A percentile compares a stretch with the other conserved stretches of the same genome.
Conservation (phyloP, 2,329 filamentous ascomycete species). For the Akanthomyces muscarius region DNA sequence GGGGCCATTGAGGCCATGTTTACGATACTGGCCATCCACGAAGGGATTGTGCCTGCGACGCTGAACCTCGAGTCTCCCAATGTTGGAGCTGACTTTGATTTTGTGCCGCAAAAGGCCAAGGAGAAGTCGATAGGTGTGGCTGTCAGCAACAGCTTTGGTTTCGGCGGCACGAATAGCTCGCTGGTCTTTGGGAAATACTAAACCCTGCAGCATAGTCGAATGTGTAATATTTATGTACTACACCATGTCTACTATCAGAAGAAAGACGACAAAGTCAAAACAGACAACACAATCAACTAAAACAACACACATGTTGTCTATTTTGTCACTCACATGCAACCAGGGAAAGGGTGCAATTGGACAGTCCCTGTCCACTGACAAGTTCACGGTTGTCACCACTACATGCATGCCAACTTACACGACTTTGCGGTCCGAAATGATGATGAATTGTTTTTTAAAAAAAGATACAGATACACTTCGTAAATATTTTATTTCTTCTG, state of each 20-base stretch:
- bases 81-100: conserved; percentile 74
- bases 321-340: no score
- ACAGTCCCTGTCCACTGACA: neutral
- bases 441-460: no score
- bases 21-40: conserved; percentile 69
- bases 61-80: conserved; percentile 71
- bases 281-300: no score
- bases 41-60: conserved; percentile 86
- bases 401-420: no score
- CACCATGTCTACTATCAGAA: no score
- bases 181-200: conserved; percentile 62
- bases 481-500: neutral
- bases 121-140: conserved; percentile 66
- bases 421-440: no score
- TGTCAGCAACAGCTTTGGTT: conserved; percentile 94
- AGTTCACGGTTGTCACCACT: no score
- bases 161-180: conserved; percentile 92
- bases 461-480: no score
- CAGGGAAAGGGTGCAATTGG: no score
- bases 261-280: neutral
- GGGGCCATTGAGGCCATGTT: conserved; percentile 90
- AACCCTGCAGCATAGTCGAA: neutral
- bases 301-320: no score
- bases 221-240: neutral
- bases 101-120: conserved; percentile 71